Base-by-base conservation (phyloP, 257 asterid genomes). In the Nicotiana obtusifolia region DNA sequence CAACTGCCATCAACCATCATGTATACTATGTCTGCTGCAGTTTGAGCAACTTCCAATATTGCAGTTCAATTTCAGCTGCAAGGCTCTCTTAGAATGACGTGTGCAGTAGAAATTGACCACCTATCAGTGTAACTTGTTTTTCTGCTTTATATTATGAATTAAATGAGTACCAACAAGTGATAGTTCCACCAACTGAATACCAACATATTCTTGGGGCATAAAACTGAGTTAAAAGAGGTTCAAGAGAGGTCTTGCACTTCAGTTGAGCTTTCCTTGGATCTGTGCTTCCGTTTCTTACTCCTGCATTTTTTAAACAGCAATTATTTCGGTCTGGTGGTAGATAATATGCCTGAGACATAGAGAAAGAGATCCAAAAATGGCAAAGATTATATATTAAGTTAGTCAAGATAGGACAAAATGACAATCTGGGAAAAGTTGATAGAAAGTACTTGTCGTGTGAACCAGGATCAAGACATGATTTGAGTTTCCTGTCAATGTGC, bases 401-500 rank as follows among this genome's bases (percentile, higher is more conserved):
- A 41, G 47, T 8, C 10, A 8, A 41, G 47, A 41, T 41, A 7
- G 47, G 0, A 3, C 2, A 24, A 73, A 73, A 73, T 73, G 62
- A 73, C 44, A 24, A 73, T 49, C 41, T 15, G 10, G 9, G 75
- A 9, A 80, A 68, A 83, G 88, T 75, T 78, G 66, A 64, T n/a
- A 84, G 47, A 85, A 10, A 52, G 81, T 91, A 95, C 99, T 94
- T 95, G 86, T 95, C 99, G 47, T 41, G 47, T 41, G 47, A 41
- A 41, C 47, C 47, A 22, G 99, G 97, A 87, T 95, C 99, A 89
- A 91, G 85, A 85, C 99, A 95, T 5, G 97, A 90, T 89, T 92
- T 95, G 56, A 95, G 97, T 84, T 95, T 95, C 92, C 97, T 87
- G 81, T 95, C 99, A 28, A 95, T 92, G 94, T 95, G 99, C 90